Percentiles rank a stretch among this genome's conserved stretches.
Conservation (phyloP, 805 yeast genomes). For the Candida incommunis region DNA sequence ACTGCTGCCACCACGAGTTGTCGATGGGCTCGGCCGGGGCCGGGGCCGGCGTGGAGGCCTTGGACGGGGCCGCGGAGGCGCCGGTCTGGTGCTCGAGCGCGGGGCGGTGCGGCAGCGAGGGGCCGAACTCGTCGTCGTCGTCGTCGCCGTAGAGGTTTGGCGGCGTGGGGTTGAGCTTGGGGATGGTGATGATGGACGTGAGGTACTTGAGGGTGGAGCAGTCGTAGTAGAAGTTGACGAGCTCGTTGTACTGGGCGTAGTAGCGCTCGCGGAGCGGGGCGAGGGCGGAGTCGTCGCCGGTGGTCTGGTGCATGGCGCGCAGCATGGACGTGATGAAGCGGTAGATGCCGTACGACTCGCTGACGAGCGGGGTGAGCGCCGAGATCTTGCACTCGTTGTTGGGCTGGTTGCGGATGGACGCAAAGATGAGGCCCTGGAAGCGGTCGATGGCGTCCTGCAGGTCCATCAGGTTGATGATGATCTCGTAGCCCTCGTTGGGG, state of each 20-base stretch:
- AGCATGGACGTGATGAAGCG: conserved; percentile 83
- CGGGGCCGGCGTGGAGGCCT: conserved; percentile 18
- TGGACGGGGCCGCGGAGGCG: conserved; percentile 15
- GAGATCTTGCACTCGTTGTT: conserved; percentile 63
- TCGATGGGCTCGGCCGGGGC: conserved; percentile 18
- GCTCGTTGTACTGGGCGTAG: conserved; percentile 49
- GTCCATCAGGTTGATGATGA: conserved; percentile 71
- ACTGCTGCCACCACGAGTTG: conserved; percentile 28
- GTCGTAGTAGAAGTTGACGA: conserved; percentile 79
- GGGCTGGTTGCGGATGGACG: conserved; percentile 47
- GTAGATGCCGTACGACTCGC: conserved; percentile 87
- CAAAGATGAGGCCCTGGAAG: conserved; percentile 61
- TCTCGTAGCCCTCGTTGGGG: conserved; percentile 91
- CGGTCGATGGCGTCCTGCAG: conserved; percentile 76
- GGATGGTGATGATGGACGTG: conserved; percentile 68
- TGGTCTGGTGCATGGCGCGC: conserved; percentile 66
- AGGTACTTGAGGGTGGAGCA: conserved; percentile 74
- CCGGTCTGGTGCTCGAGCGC: conserved; percentile 13
- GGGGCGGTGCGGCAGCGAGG: conserved; percentile 28
- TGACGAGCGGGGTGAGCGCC: conserved; percentile 77
- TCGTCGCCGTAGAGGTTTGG: conserved; percentile 42
- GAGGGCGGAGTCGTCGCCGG: conserved; percentile 62
- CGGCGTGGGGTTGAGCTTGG: conserved; percentile 44
- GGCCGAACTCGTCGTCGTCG: conserved; percentile 25
- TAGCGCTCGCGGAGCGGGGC: conserved; percentile 62